Percentiles rank a stretch among this genome's conserved stretches.
phyloP scores from a whole-genome alignment of 768 basidiomycete genomes.

The Boletus huronensis region DNA sequence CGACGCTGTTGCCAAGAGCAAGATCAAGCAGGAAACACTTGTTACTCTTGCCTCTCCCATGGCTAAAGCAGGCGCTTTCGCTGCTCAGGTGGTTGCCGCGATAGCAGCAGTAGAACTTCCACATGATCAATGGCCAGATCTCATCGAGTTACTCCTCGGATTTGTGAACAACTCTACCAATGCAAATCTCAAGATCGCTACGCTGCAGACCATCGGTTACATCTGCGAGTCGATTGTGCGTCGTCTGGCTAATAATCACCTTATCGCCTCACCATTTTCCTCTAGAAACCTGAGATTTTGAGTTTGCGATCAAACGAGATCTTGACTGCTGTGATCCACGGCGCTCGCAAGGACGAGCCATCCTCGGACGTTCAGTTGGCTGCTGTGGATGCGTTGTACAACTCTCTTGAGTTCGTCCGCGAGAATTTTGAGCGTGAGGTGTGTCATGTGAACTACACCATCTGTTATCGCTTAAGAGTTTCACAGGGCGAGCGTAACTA shows the following conservation, averaged over 20 bases:
- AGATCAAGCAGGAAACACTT: constrained; percentile 88
- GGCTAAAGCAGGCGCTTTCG: constrained; percentile 75
- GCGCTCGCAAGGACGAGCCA: constrained; percentile 93
- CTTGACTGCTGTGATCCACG: constrained; percentile 96
- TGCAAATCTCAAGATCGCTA: constrained; percentile 75
- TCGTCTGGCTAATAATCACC: constrained; percentile 21
- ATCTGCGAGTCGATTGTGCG: constrained; percentile 96
- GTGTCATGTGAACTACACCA: constrained; percentile 25
- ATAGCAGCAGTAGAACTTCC: constrained; percentile 94
- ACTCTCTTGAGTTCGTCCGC: constrained; percentile 95
- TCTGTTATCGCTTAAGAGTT: constrained; percentile 1
- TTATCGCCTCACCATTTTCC: constrained; percentile 6
- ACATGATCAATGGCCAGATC: constrained; percentile 80
- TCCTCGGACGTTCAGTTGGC: constrained; percentile 89
- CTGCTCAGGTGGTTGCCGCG: constrained; percentile 91
- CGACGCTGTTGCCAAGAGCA: constrained; percentile 58
- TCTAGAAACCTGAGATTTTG: constrained; percentile 89
- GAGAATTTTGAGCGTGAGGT: constrained; percentile 99
- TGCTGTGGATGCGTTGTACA: constrained; percentile 88
- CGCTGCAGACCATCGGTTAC: constrained; percentile 92
- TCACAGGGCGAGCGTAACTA: constrained; percentile 95
- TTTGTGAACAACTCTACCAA: constrained; percentile 78
- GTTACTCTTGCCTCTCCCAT: constrained; percentile 72
- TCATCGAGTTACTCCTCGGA: constrained; percentile 83
- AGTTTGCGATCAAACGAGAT: constrained; percentile 93